phyloP scores from a whole-genome alignment of 2,329 filamentous ascomycete genomes.

The Exophiala spinifera region DNA sequence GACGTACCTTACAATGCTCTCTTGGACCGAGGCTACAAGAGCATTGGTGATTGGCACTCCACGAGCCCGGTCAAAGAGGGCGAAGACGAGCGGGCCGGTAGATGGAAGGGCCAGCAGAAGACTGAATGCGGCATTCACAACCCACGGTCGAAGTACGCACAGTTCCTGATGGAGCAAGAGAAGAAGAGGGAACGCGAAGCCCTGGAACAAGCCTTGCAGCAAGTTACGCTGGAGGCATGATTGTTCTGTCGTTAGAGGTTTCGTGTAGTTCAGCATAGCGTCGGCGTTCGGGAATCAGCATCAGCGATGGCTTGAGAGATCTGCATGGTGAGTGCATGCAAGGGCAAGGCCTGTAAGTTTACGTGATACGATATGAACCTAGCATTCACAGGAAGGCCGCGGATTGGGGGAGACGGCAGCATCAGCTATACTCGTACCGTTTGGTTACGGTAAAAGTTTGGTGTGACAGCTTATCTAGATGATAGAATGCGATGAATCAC shows the following conservation, averaged over 20 bases:
- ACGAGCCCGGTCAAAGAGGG: conserved; percentile 84
- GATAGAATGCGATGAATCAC: neutral
- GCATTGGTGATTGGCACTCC: conserved; percentile 96
- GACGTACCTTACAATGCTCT: conserved; percentile 91
- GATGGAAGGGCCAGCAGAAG: conserved; percentile 95
- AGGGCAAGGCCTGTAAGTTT: neutral
- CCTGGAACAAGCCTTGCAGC: conserved; percentile 43
- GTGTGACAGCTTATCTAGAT: neutral
- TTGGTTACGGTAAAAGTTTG: neutral
- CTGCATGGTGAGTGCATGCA: conserved; percentile 8
- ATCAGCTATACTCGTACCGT: no score
- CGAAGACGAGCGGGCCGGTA: conserved; percentile 91
- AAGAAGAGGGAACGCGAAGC: conserved; percentile 62
- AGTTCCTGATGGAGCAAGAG: conserved; percentile 74
- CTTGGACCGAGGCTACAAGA: conserved; percentile 94
- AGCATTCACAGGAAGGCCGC: neutral
- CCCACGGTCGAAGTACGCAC: conserved; percentile 87
- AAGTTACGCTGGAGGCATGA: conserved; percentile 21
- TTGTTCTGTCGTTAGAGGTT: neutral
- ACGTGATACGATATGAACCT: conserved; percentile 14
- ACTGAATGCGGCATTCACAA: conserved; percentile 99
- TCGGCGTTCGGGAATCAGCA: conserved; percentile 25
- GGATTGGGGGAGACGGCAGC: no score
- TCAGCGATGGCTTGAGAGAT: conserved; percentile 15
- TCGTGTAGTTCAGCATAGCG: conserved; percentile 26